A percentile compares a stretch with the other conserved stretches of the same genome.
phyloP scores from a whole-genome alignment of 2,329 filamentous ascomycete genomes.

The Calonectria fujianensis region DNA sequence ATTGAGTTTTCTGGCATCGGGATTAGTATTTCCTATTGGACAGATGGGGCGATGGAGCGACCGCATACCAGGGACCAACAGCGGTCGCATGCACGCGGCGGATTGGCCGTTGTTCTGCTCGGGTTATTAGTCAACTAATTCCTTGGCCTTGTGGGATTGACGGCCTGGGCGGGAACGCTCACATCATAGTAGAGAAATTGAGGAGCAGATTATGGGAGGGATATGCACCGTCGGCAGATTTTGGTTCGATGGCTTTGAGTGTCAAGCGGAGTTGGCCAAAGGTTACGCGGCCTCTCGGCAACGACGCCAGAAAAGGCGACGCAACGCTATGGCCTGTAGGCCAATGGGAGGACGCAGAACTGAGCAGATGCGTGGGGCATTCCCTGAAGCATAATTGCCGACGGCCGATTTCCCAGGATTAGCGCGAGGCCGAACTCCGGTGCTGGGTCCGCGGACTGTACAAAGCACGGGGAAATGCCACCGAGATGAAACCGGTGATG shows the following conservation, averaged over 20 bases:
- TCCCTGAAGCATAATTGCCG: background rate
- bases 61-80: conserved; percentile 17
- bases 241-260: background rate
- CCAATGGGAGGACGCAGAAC: background rate
- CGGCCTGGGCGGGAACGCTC: background rate
- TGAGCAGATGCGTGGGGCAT: background rate
- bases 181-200: background rate
- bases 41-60: too few species aligned
- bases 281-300: conserved; percentile 13
- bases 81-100: conserved; percentile 16
- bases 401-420: background rate
- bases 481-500: background rate
- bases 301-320: background rate
- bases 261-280: background rate
- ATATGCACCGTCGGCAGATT: conserved; percentile 21
- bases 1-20: conserved; percentile 14
- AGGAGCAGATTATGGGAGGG: background rate
- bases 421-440: background rate
- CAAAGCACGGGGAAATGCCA: background rate
- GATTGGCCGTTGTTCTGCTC: background rate
- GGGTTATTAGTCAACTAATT: background rate
- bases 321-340: background rate
- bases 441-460: background rate
- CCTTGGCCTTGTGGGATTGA: background rate
- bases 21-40: background rate